Evolutionary conservation across 805 yeast species (phyloP).

Genomic region (Schwanniomyces sp.): DNA sequence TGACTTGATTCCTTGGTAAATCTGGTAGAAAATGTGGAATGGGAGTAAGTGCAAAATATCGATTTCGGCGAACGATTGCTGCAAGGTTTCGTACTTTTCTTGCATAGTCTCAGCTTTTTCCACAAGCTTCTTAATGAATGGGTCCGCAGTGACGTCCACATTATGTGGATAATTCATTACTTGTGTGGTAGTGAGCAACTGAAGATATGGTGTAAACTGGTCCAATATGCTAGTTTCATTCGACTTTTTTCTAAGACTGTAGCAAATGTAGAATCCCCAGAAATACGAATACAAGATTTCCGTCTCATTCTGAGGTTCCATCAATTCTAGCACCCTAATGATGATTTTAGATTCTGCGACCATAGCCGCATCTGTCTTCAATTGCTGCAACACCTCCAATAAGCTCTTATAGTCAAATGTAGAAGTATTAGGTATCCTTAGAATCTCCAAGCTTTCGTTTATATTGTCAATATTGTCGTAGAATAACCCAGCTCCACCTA

Average conservation of each 20-base stretch:
- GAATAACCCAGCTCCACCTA: constrained; percentile 35
- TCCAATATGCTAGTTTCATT: background rate
- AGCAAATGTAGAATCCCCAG: constrained; percentile 18
- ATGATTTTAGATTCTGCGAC: constrained; percentile 15
- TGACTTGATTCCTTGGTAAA: constrained; percentile 52
- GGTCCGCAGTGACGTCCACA: constrained; percentile 3
- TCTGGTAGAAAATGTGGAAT: constrained; percentile 23
- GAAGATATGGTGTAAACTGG: constrained; percentile 13
- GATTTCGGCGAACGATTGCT: constrained; percentile 4
- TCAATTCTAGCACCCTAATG: constrained; percentile 15
- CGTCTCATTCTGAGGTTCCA: constrained; percentile 27
- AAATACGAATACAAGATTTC: constrained; percentile 25
- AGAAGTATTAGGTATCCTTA: constrained; percentile 17
- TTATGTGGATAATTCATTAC: constrained; percentile 7
- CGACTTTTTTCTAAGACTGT: background rate
- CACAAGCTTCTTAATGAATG: constrained; percentile 7
- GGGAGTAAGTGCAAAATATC: constrained; percentile 12
- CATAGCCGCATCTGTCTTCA: constrained; percentile 8
- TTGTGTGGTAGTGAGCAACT: constrained; percentile 16
- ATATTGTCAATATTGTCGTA: constrained; percentile 6
- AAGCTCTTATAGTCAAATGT: constrained; percentile 22
- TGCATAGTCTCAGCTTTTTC: constrained; percentile 4
- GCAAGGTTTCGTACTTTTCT: constrained; percentile 9
- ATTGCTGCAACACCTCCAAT: constrained; percentile 13
- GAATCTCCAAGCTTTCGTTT: constrained; percentile 11